Evolutionary conservation across 164 flowering plant genomes (phyloP), one percentile per base, ranked within the genome.

Genomic region (Vitis rupestris): DNA sequence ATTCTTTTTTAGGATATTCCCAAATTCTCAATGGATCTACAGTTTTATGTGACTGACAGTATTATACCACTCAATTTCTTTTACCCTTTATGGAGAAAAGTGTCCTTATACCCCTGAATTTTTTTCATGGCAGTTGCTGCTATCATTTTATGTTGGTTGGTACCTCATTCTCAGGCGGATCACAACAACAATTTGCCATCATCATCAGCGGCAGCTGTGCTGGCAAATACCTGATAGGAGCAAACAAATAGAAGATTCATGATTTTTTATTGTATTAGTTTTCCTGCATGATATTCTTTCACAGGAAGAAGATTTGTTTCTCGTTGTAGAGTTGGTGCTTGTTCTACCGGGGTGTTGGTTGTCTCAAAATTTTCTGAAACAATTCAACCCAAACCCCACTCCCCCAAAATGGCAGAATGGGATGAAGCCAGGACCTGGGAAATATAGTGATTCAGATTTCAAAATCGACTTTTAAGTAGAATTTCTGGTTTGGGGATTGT

Each of bases 221-320:
- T 66, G 71, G 61, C 67, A 62, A 15, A 30, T 56, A 68, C 64
- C 44, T 37, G 44, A 37, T 6, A 37, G 7, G 44, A 37, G 44
- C 44, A 14, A 13, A 27, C 56, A 16, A 63, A 54, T 48, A 65
- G 56, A 68, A 23, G 65, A 56, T 54, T 63, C 37, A 14, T 17
- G 13, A 14, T 31, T 52, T 59, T 68, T 23, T 1, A 48, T 59
- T 50, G 64, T 61, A 51, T 66, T 70, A 47, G 27, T 67, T 64
- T 71, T 19, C 27, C 56, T 52, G 71, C 72, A 13, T 66, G 68
- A 66, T 65, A 66, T 70, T 67, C 74, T 74, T 78, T 68, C 9
- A 56, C 68, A 71, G 52, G 44, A 65, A 30, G 3, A 44, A 59
- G 56, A 71, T 52, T 68, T 61, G 44, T 58, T 30, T 68, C 70